A percentile compares a stretch with the other conserved stretches of the same genome.
phyloP scores from a whole-genome alignment of 208 protist species.

The Giardia muris region DNA sequence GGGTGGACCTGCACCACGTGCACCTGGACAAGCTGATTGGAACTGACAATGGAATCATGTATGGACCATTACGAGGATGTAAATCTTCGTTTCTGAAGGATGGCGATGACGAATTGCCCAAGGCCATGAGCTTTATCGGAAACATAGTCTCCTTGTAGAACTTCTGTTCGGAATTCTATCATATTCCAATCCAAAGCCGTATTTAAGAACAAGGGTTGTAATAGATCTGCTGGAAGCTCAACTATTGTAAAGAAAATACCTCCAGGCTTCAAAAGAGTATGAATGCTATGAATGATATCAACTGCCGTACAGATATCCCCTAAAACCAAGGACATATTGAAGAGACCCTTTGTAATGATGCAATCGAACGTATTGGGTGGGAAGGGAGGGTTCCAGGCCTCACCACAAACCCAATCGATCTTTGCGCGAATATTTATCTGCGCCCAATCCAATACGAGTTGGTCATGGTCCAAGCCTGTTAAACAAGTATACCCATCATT shows the following conservation, averaged over 20 bases:
- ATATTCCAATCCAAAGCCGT: neutral
- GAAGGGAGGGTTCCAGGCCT: neutral
- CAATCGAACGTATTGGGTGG: neutral
- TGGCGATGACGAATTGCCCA: neutral
- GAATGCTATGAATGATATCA: neutral
- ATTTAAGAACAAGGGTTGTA: neutral
- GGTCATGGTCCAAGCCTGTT: neutral
- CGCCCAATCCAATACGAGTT: neutral
- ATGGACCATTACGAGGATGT: neutral
- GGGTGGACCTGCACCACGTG: slow-evolving; percentile 26
- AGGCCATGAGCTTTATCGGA: neutral
- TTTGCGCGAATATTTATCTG: neutral
- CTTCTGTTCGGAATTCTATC: no score
- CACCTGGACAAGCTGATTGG: neutral
- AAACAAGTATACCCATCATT: neutral
- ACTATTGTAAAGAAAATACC: neutral
- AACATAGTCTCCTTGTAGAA: no score
- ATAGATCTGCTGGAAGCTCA: neutral
- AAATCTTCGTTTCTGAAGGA: neutral
- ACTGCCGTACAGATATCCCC: neutral
- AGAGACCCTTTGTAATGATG: neutral
- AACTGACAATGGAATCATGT: slow-evolving; percentile 15
- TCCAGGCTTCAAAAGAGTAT: neutral
- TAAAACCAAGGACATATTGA: neutral
- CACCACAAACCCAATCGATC: neutral